Conservation (phyloP, 208 protist genomes). For the Trypanosoma melophagium region DNA sequence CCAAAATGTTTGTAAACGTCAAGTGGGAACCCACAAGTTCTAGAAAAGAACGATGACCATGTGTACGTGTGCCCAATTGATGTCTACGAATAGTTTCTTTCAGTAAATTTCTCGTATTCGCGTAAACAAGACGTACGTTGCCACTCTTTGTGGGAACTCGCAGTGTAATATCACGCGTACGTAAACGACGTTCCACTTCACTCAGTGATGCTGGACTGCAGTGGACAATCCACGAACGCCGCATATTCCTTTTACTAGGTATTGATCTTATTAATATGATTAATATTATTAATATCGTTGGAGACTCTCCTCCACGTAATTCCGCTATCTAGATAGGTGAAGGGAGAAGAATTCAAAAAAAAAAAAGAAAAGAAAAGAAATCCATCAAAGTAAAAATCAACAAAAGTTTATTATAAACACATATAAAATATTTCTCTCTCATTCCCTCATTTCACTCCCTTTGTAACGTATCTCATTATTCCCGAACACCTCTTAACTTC, state of each 20-base stretch:
- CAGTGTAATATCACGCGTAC: conserved; percentile 67
- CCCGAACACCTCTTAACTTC: no score
- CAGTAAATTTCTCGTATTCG: conserved; percentile 44
- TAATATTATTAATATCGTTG: no score
- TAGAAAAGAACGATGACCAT: conserved; percentile 40
- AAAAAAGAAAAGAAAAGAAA: background rate
- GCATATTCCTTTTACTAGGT: conserved; percentile 8
- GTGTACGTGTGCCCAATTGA: conserved; percentile 36
- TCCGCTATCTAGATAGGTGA: no score
- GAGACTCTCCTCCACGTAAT: no score
- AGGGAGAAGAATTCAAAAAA: background rate
- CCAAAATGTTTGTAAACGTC: conserved; percentile 69
- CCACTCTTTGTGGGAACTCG: conserved; percentile 47
- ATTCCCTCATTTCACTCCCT: no score
- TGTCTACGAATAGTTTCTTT: conserved; percentile 60
- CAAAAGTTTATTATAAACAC: background rate
- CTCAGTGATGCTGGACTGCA: background rate
- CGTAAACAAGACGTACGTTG: conserved; percentile 47
- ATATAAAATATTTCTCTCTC: background rate
- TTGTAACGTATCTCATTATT: no score
- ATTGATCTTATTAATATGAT: no score
- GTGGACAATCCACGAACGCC: background rate
- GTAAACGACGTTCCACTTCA: conserved; percentile 27
- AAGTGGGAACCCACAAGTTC: conserved; percentile 66
- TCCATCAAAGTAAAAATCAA: no score